Evolutionary conservation across 768 basidiomycete genomes (phyloP), one percentile per base, ranked within the genome.

Genomic region (Lanmaoa rubissima): DNA sequence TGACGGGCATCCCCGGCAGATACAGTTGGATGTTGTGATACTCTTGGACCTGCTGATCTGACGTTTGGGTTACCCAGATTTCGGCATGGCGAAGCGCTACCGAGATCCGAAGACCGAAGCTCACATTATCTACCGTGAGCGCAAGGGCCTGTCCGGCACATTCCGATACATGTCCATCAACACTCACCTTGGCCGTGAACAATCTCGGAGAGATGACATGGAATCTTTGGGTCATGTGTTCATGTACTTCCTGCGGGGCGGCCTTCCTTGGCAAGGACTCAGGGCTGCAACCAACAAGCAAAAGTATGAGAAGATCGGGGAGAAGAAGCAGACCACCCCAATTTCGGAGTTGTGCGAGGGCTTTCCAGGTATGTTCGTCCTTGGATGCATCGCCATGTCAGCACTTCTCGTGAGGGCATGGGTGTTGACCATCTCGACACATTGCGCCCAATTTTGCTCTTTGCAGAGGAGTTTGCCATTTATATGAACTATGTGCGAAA

Each of bases 111-210:
- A 96, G 76, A 94, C 93, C 17, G 96, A 94, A 71, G 85, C 90
- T 55, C 96, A 99, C 74, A 99, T 99, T 59, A 97, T 96, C n/a
- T 99, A 99, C 75, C 86, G 97, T 63, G 96, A 99, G 72, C 86
- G 97, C 66, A 99, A 98, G 79, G 94, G 91, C 53, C 76, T 98
- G 47, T 94, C 92, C 16, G 97, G 96, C 14, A 98, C 96, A 35
- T 97, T 96, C 49, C 87, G 96, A 42, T 99, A 99, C 78, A 99
- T 99, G 96, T 93, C 90, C 47, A 99, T 98, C 81, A 99, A 99
- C 71, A 99, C 97, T 9, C 96, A 99, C 75, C 77, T 98, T 59
- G 96, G 96, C 34, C 87, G 96, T 60, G 95, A 96, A 77, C 87
- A 90, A 71, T 96, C 94, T 21, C 85, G 96, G 60, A 82, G 96